phyloP scores from a whole-genome alignment of 345 rosid genomes.

The Eucalyptus paniculata region DNA sequence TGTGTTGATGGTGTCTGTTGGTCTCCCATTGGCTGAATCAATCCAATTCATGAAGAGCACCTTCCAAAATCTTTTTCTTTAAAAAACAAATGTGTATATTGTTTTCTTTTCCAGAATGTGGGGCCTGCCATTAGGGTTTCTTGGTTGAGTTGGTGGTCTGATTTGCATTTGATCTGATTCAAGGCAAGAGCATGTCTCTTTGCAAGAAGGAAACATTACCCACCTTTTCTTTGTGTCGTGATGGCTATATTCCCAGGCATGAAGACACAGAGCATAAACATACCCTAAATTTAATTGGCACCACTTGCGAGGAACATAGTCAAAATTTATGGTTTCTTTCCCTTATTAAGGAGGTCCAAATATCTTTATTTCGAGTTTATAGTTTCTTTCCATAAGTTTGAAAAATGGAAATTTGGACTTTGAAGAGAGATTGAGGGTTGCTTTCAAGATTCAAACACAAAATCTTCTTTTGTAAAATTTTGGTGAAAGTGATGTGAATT shows the following conservation, averaged over 20 bases:
- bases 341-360: background rate
- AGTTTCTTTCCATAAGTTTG: background rate
- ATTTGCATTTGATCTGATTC: background rate
- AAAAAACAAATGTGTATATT: background rate
- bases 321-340: background rate
- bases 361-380: background rate
- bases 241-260: background rate
- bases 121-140: background rate
- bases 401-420: background rate
- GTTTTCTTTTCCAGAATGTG: background rate
- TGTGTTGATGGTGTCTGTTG: conserved; percentile 1
- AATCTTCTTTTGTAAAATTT: background rate
- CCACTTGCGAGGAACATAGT: background rate
- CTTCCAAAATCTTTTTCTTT: background rate
- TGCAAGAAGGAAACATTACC: background rate
- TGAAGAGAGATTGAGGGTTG: background rate
- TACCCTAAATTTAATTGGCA: background rate
- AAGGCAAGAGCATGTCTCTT: background rate
- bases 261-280: background rate
- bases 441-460: background rate
- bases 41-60: background rate
- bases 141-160: background rate
- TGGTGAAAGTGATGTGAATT: background rate
- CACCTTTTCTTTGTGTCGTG: background rate
- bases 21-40: conserved; percentile 1